Evolutionary conservation across 768 basidiomycete genomes (phyloP).

Genomic region (Serendipita vermifera): DNA sequence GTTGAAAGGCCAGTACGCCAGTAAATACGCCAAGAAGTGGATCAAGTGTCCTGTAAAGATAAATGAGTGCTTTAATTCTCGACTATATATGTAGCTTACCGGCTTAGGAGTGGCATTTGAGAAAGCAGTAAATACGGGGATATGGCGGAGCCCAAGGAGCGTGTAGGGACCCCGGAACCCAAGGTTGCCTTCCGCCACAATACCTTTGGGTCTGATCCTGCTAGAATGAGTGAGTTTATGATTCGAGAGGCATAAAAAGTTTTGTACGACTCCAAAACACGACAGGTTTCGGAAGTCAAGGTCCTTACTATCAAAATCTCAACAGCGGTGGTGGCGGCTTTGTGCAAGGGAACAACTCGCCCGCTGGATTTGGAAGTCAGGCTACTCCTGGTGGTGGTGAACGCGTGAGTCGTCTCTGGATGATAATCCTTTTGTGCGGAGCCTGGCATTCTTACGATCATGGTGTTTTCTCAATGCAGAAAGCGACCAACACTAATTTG

Average conservation of each 20-base stretch:
- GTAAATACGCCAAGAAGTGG: constrained; percentile 66
- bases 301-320: not conserved
- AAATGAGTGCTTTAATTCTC: not conserved
- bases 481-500: constrained; percentile 31
- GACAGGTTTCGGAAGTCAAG: constrained; percentile 4
- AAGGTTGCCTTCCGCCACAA: not conserved
- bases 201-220: no score
- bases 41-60: constrained; percentile 42
- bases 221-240: no score
- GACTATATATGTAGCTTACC: not conserved
- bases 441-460: not conserved
- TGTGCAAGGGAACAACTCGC: not conserved
- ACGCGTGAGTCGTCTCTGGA: not conserved
- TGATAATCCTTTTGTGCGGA: not conserved
- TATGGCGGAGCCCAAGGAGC: constrained; percentile 5
- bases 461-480: not conserved
- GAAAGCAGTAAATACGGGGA: no score
- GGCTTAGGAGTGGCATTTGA: constrained; percentile 7
- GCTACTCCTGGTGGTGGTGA: not conserved
- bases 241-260: no score
- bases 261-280: no score
- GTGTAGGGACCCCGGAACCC: not conserved
- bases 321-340: constrained; percentile 6
- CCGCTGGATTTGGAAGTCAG: not conserved
- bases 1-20: constrained; percentile 62